Conservation (phyloP, 768 basidiomycete species). For the Strobilomyces confusus region DNA sequence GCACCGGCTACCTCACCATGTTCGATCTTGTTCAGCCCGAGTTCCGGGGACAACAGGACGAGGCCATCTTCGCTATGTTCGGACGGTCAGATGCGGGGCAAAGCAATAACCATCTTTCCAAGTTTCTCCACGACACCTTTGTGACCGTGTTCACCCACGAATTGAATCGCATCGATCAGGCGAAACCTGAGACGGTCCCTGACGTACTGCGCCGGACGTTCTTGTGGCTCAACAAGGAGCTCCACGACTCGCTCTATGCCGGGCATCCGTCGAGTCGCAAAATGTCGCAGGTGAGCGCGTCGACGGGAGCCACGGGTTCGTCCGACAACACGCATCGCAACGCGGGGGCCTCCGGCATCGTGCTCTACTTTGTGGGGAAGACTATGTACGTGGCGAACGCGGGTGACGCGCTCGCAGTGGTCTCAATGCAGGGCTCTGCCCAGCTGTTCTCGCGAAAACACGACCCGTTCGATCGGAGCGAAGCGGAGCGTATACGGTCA, state of each 20-base stretch:
- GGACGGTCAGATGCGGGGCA: conserved; percentile 61
- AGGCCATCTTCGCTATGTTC: conserved; percentile 96
- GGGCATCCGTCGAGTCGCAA: conserved; percentile 50
- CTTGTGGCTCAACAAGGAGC: conserved; percentile 76
- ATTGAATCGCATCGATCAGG: conserved; percentile 41
- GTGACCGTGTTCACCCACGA: conserved; percentile 56
- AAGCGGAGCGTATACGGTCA: conserved; percentile 81
- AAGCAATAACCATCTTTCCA: conserved; percentile 67
- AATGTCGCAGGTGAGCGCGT: conserved; percentile 61
- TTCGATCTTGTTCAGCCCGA: conserved; percentile 89
- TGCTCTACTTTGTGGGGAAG: conserved; percentile 77
- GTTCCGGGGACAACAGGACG: conserved; percentile 70
- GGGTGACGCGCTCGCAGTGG: conserved; percentile 83
- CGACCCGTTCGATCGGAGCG: conserved; percentile 82
- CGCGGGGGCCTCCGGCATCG: conserved; percentile 80
- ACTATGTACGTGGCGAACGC: conserved; percentile 87
- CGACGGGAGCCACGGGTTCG: conserved; percentile 31
- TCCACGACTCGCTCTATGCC: conserved; percentile 64
- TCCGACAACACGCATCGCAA: conserved; percentile 47
- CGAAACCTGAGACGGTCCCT: conserved; percentile 46
- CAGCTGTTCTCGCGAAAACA: conserved; percentile 74
- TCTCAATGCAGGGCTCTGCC: conserved; percentile 74
- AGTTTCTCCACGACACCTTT: conserved; percentile 83
- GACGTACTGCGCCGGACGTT: conserved; percentile 88
- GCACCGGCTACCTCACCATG: conserved; percentile 85